Base-by-base conservation (phyloP, 192 early-diverging fungal genomes). In the Linnemannia hyalina region DNA sequence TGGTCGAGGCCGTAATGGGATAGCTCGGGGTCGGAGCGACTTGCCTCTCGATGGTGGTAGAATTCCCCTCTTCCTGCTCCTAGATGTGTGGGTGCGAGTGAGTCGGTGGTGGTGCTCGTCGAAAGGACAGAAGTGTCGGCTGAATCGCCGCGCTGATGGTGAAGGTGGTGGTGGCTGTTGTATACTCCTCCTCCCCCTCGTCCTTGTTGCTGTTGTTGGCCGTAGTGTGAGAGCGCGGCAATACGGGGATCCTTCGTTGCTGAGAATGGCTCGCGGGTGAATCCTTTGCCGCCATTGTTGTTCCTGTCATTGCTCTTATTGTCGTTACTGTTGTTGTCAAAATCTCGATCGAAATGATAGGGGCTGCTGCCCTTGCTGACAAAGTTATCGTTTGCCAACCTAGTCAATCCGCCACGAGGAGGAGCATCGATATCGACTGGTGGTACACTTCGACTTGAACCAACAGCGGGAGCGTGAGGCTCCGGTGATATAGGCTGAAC, bases 11-110 rank as follows among this genome's bases (percentile, higher is more conserved):
- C 77, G 38, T 77, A 84, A 1, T 71, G 74, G 1, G 71, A 75
- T 7, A 86, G 44, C 47, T 86, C 84, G 18, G 84, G 84, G n/a
- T 86, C 84, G 0, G 84, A 86, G 3, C 68, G 75, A 70, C 84
- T 86, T 16, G 60, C 84, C 20, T 86, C 84, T 20, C 75, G 75
- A 9, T 81, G 79, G 60, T 86, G 84, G 20, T 86, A 85, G 32
- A 85, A 80, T 6, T 54, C 71, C 23, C 23, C 40, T 65, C 40
- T n/a, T 75, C 55, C 49, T 63, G 16, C 73, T 36, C 20, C 72
- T 75, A 7, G 22, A 46, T 4, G 36, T 40, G 72, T 29, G 23
- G 70, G 8, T 22, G 72, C 46, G 7, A 47, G 11, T 15, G 65
- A 77, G 26, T 65, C 42, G 44, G 41, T 10, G 23, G 13, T 68